Base-by-base conservation (phyloP, 768 basidiomycete species). In the Inosperma sp. region DNA sequence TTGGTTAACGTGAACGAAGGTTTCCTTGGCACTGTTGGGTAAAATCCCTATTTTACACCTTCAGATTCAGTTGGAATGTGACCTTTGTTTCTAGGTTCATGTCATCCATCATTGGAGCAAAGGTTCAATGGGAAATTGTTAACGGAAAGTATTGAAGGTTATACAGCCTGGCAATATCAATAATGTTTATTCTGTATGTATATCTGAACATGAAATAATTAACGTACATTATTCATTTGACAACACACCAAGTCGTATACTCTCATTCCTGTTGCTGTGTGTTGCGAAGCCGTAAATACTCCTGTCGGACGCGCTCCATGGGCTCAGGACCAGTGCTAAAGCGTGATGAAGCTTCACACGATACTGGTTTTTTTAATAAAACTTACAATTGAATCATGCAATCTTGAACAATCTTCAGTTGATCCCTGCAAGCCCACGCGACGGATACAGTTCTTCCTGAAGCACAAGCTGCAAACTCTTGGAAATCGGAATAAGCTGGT, bases 401-500 rank as follows among this genome's bases (percentile, higher is more conserved):
- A 1, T 78, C 76, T 62, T 93, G 86, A 35, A 93, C 74, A 10
- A 68, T 72, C 59, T 79, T 82, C 48, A 88, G 79, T 62, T 84
- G 77, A 26, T 73, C 74, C 62, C 77, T 81, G 63, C 92, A 94
- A 19, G 83, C 80, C 92, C 92, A 94, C 12, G 84, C 84, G 21
- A 93, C 84, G 5, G 91, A 89, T 45, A 94, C 67, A 3, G 85
- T 88, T 7, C 92, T 80, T 7, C 89, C 89, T 48, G 77, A 72
- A 2, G 87, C 84, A 63, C 92, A 94, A n/a, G 82, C 75, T 13
- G 91, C 91, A 62, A 93, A 94, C 46, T 80, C 92, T 94, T 63
- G 14, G 34, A 26, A 35, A 26, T 41, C 19, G n/a, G 41, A 25
- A 25, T 21, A 26, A 22, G 17, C 26, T 29, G 23, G 52, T 19